These are phyloP conservation scores for Rubia tinctorum DNA, from an alignment of 305 asterid species.

Conservation along the genomic window DNA sequence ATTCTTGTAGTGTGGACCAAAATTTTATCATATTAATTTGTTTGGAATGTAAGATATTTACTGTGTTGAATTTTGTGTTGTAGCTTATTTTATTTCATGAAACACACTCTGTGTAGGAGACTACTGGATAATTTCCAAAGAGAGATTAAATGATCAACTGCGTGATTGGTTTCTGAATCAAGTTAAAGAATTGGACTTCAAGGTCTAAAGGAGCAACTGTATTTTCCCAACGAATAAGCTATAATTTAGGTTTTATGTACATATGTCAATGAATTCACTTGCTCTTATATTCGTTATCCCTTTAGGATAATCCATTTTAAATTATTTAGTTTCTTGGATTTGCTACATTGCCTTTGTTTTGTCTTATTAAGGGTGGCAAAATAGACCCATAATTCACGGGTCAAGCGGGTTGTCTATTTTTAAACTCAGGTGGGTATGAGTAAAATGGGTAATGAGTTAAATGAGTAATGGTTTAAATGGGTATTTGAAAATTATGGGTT, in stretches of 20 bases:
- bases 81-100: conserved; percentile 66
- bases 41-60: not conserved
- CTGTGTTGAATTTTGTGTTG: conserved; percentile 28
- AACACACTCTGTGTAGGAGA: conserved; percentile 77
- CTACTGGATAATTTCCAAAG: conserved; percentile 72
- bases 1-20: conserved; percentile 69
- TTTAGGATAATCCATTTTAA: too few relatives aligned
- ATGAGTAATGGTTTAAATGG: too few relatives aligned
- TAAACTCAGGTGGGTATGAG: too few relatives aligned
- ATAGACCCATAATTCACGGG: too few relatives aligned
- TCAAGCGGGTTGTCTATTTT: too few relatives aligned
- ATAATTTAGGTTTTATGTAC: conserved; percentile 6
- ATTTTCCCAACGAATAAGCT: conserved; percentile 65
- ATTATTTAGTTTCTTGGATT: not conserved
- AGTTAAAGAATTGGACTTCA: conserved; percentile 48
- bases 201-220: conserved; percentile 53
- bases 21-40: conserved; percentile 29
- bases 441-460: too few relatives aligned
- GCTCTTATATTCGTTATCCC: not conserved
- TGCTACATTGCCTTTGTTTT: not conserved
- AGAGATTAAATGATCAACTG: conserved; percentile 44
- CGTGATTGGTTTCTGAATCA: conserved; percentile 56
- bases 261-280: not conserved
- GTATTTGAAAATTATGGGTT: too few relatives aligned
- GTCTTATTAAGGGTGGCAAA: too few relatives aligned